Base-by-base conservation (phyloP, 176 grass and related monocot species). In the Oryza glaberrima region DNA sequence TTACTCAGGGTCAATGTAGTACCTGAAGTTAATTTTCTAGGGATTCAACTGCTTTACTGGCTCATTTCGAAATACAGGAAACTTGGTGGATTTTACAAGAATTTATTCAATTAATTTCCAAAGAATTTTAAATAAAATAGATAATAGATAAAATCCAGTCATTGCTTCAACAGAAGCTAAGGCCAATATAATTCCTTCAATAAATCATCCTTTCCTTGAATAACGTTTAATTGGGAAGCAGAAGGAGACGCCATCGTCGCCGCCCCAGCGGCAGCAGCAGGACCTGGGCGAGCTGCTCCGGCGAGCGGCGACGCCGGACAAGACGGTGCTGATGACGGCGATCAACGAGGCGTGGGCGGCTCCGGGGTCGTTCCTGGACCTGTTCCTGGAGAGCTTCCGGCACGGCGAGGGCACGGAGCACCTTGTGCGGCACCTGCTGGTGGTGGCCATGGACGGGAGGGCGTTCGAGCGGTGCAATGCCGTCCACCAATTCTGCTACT, bases 321-420 rank as follows among this genome's bases (percentile, higher is more conserved):
- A 72, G 11, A 94, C 90, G 1, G 88, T 97, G 22, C 92, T 97
- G 34, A 79, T 97, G 73, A 97, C 92, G 13, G 87, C 89, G 17
- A 69, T 92, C n/a, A 97, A 97, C 73, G 67, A 88, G 56, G 92
- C 92, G 11, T 97, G 94, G 94, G 85, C 92, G 8, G 77, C 82
- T 1, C 94, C 92, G 0, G 80, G 82, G 1, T 94, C 92, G 4
- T 89, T 97, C 58, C 87, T 97, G 14, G 91, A 97, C 61, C 75
- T 97, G 4, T 97, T 97, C 66, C 79, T 94, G 0, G 94, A 92
- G 79, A 94, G 94, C 88, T 97, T 97, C 81, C 69, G 32, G 1
- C 79, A 88, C 36, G 94, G 94, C 6, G 83, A 97, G 34, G 77
- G 17, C 34, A 92, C 88, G 0, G 49, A 25, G 25, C 16, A 88